phyloP scores from a whole-genome alignment of 768 basidiomycete genomes.

The Russula griseocarnosa region DNA sequence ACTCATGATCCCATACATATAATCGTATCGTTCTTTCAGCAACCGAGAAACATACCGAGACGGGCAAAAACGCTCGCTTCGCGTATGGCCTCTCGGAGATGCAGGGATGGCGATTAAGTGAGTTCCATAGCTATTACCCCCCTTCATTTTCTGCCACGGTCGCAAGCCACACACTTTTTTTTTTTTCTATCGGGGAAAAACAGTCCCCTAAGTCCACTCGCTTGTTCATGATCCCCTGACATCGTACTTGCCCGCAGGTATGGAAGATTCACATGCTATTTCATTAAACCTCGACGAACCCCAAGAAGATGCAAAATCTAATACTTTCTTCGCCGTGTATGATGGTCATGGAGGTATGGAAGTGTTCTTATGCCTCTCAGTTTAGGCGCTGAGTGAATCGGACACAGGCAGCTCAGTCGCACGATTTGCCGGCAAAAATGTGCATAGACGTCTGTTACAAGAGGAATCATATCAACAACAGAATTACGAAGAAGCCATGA shows the following conservation, averaged over 20 bases:
- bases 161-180: neutral
- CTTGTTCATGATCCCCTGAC: constrained; percentile 26
- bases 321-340: constrained; percentile 93
- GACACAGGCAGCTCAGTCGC: constrained; percentile 74
- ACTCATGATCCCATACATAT: constrained; percentile 3
- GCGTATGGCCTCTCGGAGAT: constrained; percentile 85
- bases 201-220: neutral
- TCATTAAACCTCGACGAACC: constrained; percentile 63
- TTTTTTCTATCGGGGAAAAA: neutral
- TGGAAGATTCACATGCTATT: constrained; percentile 93
- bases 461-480: constrained; percentile 69
- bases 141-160: neutral
- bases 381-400: constrained; percentile 10
- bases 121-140: constrained; percentile 38
- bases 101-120: constrained; percentile 99
- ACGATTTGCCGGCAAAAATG: constrained; percentile 76
- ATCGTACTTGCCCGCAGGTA: constrained; percentile 51
- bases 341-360: constrained; percentile 93
- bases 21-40: constrained; percentile 41
- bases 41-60: constrained; percentile 74
- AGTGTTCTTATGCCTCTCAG: constrained; percentile 10
- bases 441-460: constrained; percentile 70
- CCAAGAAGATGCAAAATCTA: constrained; percentile 40
- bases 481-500: constrained; percentile 74
- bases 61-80: constrained; percentile 66